Evolutionary conservation across 306 rosid genomes (phyloP).

Genomic region (Abrus pulchellus): DNA sequence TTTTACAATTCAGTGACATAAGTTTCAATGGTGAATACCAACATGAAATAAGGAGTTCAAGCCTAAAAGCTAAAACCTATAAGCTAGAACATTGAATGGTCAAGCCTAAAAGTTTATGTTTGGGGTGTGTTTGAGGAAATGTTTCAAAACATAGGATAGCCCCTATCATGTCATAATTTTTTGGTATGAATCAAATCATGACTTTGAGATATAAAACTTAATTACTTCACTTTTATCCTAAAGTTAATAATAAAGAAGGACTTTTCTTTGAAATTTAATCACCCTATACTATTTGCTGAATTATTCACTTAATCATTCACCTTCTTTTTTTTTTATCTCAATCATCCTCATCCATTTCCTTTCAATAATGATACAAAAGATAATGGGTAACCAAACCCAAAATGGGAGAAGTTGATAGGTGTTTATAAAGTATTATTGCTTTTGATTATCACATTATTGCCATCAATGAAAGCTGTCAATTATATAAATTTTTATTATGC

Average conservation of each 20-base stretch:
- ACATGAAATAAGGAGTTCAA: not conserved
- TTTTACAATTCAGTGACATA: not conserved
- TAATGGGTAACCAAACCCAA: not conserved
- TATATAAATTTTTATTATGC: not conserved
- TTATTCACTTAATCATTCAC: constrained; percentile 20
- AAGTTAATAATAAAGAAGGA: not conserved
- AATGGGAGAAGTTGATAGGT: not conserved
- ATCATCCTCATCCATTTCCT: not conserved
- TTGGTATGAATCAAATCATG: constrained; percentile 14
- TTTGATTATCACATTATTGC: not conserved
- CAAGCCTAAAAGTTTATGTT: not conserved
- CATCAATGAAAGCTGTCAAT: not conserved
- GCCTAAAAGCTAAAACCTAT: not conserved
- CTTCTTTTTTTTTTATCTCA: not conserved
- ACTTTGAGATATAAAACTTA: not conserved
- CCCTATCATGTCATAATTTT: not conserved
- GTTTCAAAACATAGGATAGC: not conserved
- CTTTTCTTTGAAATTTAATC: not conserved
- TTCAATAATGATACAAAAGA: not conserved
- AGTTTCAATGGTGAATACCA: not conserved
- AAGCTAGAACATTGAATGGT: no score
- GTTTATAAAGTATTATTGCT: not conserved
- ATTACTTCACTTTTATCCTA: not conserved
- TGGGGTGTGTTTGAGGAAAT: not conserved
- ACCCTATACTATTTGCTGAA: not conserved